Evolutionary conservation across 208 protist species (phyloP).

Genomic region (Wallacemonas collosoma): DNA sequence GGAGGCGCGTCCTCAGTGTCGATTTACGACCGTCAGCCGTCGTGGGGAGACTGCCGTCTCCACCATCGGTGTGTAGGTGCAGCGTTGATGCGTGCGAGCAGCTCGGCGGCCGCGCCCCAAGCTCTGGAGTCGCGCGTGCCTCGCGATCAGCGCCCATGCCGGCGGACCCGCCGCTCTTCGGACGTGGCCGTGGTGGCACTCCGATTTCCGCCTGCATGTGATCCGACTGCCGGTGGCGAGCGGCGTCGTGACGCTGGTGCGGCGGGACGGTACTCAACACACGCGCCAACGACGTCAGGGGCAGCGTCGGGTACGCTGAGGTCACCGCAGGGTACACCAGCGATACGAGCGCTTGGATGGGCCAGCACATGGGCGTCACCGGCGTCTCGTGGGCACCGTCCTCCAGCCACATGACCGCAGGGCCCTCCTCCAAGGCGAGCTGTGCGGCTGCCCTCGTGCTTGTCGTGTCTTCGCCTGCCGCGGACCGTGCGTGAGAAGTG

Average conservation of each 20-base stretch:
- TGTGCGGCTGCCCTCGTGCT: no score
- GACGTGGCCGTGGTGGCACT: no score
- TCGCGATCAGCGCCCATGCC: no score
- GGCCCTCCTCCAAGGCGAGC: background rate
- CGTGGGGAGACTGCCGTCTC: no score
- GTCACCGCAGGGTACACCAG: constrained; percentile 34
- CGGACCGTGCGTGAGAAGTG: background rate
- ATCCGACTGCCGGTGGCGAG: background rate
- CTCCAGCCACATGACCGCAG: constrained; percentile 11
- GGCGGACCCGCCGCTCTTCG: no score
- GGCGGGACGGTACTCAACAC: constrained; percentile 33
- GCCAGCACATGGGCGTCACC: constrained; percentile 26
- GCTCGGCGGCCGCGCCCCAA: no score
- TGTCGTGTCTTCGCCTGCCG: background rate
- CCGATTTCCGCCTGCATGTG: background rate
- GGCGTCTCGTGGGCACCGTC: background rate
- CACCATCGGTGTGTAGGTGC: no score
- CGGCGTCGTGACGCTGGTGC: constrained; percentile 20
- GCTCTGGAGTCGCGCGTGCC: no score
- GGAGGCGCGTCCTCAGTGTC: no score
- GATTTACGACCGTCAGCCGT: no score
- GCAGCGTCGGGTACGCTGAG: constrained; percentile 21
- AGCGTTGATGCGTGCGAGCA: no score
- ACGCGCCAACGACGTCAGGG: constrained; percentile 13
- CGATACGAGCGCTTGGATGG: constrained; percentile 24